Percentiles rank a stretch among this genome's conserved stretches.
Evolutionary conservation across 2,329 filamentous ascomycete genomes (phyloP).

Genomic region (Didymella exigua): DNA sequence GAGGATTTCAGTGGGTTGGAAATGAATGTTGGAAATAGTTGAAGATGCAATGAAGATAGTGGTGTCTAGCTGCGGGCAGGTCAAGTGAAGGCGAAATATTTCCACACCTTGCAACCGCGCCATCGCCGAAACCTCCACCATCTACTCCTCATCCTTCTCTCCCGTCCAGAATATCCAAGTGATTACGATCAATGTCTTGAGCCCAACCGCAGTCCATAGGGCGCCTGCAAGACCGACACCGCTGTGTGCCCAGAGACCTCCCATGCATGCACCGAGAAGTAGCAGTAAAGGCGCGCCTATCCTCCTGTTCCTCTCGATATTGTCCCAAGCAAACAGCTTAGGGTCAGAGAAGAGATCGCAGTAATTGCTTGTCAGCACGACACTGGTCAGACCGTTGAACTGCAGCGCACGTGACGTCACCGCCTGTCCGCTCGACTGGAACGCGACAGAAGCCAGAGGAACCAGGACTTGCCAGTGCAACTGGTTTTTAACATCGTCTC

Average conservation of each 20-base stretch:
- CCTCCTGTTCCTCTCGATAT: conserved; percentile 61
- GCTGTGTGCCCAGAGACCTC: conserved; percentile 61
- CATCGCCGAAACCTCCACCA: too few species aligned
- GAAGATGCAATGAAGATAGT: too few species aligned
- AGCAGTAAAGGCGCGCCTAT: conserved; percentile 58
- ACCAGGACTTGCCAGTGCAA: conserved; percentile 62
- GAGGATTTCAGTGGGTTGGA: background rate
- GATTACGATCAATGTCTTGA: conserved; percentile 49
- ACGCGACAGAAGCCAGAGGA: conserved; percentile 72
- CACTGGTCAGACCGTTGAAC: conserved; percentile 74
- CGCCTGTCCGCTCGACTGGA: conserved; percentile 79
- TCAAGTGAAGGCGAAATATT: background rate
- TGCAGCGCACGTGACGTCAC: conserved; percentile 73
- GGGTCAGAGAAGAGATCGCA: conserved; percentile 77
- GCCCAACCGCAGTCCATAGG: conserved; percentile 53
- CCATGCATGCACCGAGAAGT: conserved; percentile 60
- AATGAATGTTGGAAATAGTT: too few species aligned
- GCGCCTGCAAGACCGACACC: conserved; percentile 58
- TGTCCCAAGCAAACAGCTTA: conserved; percentile 53
- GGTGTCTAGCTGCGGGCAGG: too few species aligned
- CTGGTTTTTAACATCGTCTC: conserved; percentile 44
- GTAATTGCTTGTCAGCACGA: conserved; percentile 81
- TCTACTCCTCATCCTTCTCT: conserved; percentile 32
- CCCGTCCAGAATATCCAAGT: conserved; percentile 52
- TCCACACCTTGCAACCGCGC: background rate